These are phyloP conservation scores for Chytridiales sp. DNA, from an alignment of 371 early-diverging fungal species.

Conservation along the genomic window DNA sequence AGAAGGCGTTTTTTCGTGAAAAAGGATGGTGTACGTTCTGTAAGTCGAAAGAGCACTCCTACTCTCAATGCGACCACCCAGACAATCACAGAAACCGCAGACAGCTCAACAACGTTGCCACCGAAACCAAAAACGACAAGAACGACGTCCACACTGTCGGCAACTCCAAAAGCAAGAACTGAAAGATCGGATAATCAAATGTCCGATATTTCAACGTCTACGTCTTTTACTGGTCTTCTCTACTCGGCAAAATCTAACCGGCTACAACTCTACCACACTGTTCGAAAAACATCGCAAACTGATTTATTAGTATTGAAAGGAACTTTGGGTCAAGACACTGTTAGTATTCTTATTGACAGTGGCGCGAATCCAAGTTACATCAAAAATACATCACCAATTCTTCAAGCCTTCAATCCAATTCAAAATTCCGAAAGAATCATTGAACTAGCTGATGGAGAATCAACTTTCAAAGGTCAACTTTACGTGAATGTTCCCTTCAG, in stretches of 20 bases:
- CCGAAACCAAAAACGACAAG: neutral
- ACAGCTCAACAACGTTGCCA: neutral
- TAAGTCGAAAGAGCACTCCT: neutral
- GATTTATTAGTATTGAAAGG: slow-evolving; percentile 2
- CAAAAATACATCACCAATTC: neutral
- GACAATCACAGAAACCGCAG: neutral
- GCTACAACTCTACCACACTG: neutral
- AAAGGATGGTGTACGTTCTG: too few species aligned
- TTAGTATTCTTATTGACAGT: slow-evolving; percentile 10
- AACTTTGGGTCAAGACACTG: neutral
- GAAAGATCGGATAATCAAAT: neutral
- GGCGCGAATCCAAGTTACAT: slow-evolving; percentile 19
- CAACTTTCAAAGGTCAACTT: neutral
- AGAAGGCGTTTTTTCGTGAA: too few species aligned
- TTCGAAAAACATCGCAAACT: neutral
- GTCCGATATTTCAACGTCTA: neutral
- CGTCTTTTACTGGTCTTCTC: neutral
- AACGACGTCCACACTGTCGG: neutral
- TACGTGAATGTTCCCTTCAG: neutral
- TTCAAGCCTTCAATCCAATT: neutral
- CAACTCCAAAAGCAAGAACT: neutral
- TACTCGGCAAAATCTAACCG: too few species aligned
- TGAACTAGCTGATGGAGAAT: neutral
- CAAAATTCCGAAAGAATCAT: neutral
- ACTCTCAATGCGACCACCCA: neutral